Evolutionary conservation across 345 rosid species (phyloP), one percentile per base, ranked within the genome.

Genomic region (Hypericum perforatum): DNA sequence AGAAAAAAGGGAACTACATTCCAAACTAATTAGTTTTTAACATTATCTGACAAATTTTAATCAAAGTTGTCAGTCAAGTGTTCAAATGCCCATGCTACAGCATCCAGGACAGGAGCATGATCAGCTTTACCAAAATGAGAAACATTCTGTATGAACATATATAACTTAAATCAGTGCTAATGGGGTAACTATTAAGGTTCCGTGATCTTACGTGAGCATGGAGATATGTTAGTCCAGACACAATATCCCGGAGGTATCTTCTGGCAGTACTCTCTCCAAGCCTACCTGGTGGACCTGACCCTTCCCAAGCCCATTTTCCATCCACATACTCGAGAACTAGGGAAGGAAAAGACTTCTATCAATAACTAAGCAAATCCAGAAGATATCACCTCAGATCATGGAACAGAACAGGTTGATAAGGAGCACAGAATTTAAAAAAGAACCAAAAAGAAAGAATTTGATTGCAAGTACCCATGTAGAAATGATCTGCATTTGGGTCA

Each of bases 261-360:
- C 85, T 82, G 55, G 95, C 95, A 64, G 86, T 74, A 63, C 53
- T 69, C 79, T 92, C 94, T 57, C 74, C 86, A 16, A 92, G 32
- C 32, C 32, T 4, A 22, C 32, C 80, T 2, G 80, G 76, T 22
- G 82, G 78, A 46, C 70, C 83, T 65, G 85, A 79, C 43, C 74
- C 82, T 46, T 76, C 95, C 59, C 72, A 73, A 36, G 68, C 77
- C 89, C 95, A 76, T 70, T 89, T 89, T 54, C 95, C 84, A 67
- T 82, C 95, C 38, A 94, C 87, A 61, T 85, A 89, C 64, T 94
- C 99, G 47, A 94, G 99, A 73, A 94, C 99, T 94, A 74, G 9
- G 53, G 51, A 59, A 22, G 32, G 32, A 22, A 22, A 22, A 22
- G 32, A 22, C 32, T 48, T 11, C 41, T 43, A 55, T 66, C 65